Conservation (phyloP, 2,329 filamentous ascomycete genomes). For the Penicillium sp. region DNA sequence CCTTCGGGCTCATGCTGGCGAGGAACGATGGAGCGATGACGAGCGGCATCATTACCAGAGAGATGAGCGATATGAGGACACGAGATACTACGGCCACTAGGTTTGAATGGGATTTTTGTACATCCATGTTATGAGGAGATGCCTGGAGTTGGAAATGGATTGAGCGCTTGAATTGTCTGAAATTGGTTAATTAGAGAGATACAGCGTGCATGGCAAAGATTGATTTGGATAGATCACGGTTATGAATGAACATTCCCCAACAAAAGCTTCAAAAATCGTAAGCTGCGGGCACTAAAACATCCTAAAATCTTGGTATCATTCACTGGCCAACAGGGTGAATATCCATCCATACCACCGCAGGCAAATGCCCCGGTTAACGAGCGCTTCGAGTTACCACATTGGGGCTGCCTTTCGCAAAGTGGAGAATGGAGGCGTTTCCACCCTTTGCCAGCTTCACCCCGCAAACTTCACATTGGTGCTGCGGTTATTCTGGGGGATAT, state of each 20-base stretch:
- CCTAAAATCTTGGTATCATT: not conserved
- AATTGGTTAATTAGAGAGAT: not conserved
- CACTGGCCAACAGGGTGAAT: not conserved
- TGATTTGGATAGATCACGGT: not conserved
- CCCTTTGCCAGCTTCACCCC: not conserved
- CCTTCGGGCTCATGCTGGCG: not conserved
- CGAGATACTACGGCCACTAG: not conserved
- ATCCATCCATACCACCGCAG: not conserved
- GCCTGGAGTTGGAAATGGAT: not conserved
- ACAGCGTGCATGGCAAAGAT: not conserved
- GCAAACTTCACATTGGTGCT: not conserved
- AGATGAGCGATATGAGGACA: not conserved
- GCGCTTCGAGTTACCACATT: conserved; percentile 2
- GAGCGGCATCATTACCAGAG: not conserved
- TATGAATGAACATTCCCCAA: not conserved
- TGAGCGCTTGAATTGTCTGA: not conserved
- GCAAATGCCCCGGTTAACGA: not conserved
- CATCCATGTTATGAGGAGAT: too few species aligned
- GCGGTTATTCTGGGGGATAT: not conserved
- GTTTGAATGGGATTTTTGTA: not conserved
- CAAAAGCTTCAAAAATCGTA: too few species aligned
- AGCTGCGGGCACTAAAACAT: too few species aligned
- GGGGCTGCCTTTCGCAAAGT: not conserved
- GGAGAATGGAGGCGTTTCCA: not conserved
- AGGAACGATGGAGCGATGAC: not conserved